Conservation (phyloP, 2,329 filamentous ascomycete genomes). For the Alternaria longipes region DNA sequence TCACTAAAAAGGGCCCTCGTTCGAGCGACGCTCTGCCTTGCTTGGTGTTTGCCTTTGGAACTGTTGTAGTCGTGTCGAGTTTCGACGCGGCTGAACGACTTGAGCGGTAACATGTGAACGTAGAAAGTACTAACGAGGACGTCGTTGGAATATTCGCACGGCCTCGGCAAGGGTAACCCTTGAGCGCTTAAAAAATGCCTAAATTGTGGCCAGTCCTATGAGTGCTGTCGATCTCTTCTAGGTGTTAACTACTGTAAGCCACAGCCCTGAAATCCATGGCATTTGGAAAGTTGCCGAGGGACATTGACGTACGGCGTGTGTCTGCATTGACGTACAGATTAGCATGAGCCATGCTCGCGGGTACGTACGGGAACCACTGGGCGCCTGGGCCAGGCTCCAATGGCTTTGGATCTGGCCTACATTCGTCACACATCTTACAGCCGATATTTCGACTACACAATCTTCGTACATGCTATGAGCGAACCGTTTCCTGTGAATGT, state of each 20-base stretch:
- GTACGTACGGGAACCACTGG: not conserved
- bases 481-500: not conserved
- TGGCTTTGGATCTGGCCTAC: not conserved
- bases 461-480: not conserved
- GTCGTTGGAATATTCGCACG: not conserved
- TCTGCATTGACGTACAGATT: not conserved
- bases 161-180: not conserved
- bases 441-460: not conserved
- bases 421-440: not conserved
- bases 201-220: not conserved
- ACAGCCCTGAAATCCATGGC: not conserved
- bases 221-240: slow-evolving; percentile 3
- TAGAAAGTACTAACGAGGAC: not conserved
- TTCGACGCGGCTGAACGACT: not conserved
- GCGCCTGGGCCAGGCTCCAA: not conserved
- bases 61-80: not conserved
- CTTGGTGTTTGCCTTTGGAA: not conserved
- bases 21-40: not conserved
- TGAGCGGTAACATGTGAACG: not conserved
- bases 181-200: not conserved
- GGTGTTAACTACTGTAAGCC: slow-evolving; percentile 1
- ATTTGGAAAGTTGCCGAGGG: slow-evolving; percentile 14
- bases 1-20: not conserved
- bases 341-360: not conserved
- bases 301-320: not conserved